Evolutionary conservation across 164 flowering plant species (phyloP).

Genomic region (Vitis rupestris): DNA sequence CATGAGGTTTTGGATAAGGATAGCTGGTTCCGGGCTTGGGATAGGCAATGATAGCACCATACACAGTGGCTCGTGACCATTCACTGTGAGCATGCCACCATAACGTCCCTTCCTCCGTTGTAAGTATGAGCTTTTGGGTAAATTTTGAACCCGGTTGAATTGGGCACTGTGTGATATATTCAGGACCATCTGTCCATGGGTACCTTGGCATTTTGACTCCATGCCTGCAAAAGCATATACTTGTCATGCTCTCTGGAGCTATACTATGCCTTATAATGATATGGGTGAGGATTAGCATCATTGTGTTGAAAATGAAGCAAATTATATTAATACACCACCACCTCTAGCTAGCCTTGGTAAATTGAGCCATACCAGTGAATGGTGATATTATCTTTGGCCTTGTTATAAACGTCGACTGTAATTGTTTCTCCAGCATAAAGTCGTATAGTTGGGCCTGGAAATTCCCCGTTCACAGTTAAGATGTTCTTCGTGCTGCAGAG

Average conservation of each 20-base stretch:
- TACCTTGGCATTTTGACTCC: conserved; percentile 46
- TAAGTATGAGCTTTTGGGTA: conserved; percentile 26
- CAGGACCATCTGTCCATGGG: conserved; percentile 64
- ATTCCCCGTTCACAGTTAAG: conserved; percentile 27
- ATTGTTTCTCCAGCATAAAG: conserved; percentile 19
- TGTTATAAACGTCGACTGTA: conserved; percentile 16
- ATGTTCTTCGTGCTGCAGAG: conserved; percentile 26
- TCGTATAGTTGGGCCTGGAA: conserved; percentile 25
- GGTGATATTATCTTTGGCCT: conserved; percentile 13
- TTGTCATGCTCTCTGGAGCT: neutral
- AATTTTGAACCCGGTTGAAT: conserved; percentile 39
- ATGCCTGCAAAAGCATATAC: conserved; percentile 24
- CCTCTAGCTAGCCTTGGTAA: no score
- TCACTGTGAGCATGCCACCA: conserved; percentile 74
- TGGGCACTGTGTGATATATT: conserved; percentile 51
- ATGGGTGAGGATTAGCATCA: no score
- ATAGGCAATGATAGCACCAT: conserved; percentile 35
- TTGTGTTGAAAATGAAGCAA: neutral
- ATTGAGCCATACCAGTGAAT: conserved; percentile 19
- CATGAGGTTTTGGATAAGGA: conserved; percentile 35
- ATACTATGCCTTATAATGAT: neutral
- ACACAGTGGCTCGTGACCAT: conserved; percentile 49
- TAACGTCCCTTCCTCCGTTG: conserved; percentile 46
- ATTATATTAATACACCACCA: no score
- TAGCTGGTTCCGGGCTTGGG: conserved; percentile 24